Evolutionary conservation across 2,329 filamentous ascomycete species (phyloP).

Genomic region (Trichophyton verrucosum): DNA sequence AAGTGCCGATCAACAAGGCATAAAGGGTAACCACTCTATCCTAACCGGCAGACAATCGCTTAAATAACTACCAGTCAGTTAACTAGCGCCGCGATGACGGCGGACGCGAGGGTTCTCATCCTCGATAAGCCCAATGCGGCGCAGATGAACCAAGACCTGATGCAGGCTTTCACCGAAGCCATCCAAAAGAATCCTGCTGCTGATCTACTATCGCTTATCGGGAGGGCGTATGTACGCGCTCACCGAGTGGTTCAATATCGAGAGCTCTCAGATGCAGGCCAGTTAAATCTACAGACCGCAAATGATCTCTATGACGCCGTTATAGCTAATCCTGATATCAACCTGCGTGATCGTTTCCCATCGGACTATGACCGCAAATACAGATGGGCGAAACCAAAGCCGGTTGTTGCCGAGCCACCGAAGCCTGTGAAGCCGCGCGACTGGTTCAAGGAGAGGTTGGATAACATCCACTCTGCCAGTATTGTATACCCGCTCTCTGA

Average conservation of each 20-base stretch:
- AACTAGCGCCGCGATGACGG: no score
- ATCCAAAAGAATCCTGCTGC: constrained; percentile 15
- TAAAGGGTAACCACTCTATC: no score
- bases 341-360: constrained; percentile 16
- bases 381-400: constrained; percentile 13
- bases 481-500: constrained; percentile 19
- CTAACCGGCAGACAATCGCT: no score
- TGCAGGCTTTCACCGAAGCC: constrained; percentile 14
- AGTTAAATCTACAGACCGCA: constrained; percentile 14
- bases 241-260: constrained; percentile 12
- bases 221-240: constrained; percentile 13
- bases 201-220: constrained; percentile 18
- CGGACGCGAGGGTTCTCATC: neutral
- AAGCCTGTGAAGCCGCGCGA: constrained; percentile 9
- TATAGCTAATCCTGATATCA: constrained; percentile 13
- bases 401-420: neutral
- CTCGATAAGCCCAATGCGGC: constrained; percentile 8
- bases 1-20: no score
- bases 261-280: constrained; percentile 11
- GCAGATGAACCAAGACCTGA: constrained; percentile 17
- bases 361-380: constrained; percentile 16
- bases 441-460: constrained; percentile 15
- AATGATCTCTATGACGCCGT: constrained; percentile 12
- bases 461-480: constrained; percentile 14
- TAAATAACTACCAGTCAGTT: no score